Evolutionary conservation across 306 rosid species (phyloP), one percentile per base, ranked within the genome.

Genomic region (Phaseolus lunatus): DNA sequence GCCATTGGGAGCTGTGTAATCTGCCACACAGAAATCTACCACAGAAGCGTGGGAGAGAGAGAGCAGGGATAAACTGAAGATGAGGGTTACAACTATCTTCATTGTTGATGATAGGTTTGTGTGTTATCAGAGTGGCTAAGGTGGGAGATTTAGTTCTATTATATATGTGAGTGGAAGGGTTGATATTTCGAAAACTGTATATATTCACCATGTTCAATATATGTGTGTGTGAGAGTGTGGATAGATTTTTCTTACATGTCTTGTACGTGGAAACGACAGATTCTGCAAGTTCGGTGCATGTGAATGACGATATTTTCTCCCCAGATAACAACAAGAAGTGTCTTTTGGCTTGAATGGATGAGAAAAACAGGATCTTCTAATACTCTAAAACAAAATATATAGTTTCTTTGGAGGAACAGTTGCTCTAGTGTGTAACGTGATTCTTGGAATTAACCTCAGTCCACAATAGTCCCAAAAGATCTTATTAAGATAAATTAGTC

Each of bases 11-110:
- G 35, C 84, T 11, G 79, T 16, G 20, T 48, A 78, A 79, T 94
- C 97, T 1, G 90, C 96, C 1, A 94, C 97, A 1, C 98, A 92
- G 77, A 94, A 94, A 84, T 92, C 98, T 47, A 87, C 85, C 7
- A 91, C 90, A 0, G 89, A 81, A 23, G 95, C 97, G 0, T 82
- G 56, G 67, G 89, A 85, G 73, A 85, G 77, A 31, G 85, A 35
- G 23, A 87, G 54, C 47, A 88, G 76, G 13, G 77, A 77, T 26
- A 78, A 43, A 41, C 78, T 29, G 86, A 90, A 66, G 63, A 86
- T 54, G 62, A 86, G 50, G 14, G 82, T 78, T 58, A 81, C 72
- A 53, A 78, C 44, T 83, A 79, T 86, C 31, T 59, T 88, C 86
- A 79, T 75, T 43, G 5, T 63, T 47, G 12, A 18, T 63, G 48